Percentiles rank a stretch among this genome's conserved stretches.
phyloP scores from a whole-genome alignment of 2,329 filamentous ascomycete species.

The Coleophoma crateriformis region DNA sequence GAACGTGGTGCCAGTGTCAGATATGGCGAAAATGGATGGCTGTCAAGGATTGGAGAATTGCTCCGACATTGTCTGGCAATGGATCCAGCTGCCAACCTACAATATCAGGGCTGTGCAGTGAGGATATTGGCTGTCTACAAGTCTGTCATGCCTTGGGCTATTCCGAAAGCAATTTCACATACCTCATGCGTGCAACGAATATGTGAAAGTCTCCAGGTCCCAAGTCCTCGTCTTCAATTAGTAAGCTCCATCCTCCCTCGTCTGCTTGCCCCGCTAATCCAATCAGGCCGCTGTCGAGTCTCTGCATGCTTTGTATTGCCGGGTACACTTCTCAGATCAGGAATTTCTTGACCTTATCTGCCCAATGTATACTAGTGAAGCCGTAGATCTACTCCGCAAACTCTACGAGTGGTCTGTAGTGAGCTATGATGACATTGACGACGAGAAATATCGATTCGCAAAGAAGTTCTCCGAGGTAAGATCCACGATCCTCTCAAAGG shows the following conservation, averaged over 20 bases:
- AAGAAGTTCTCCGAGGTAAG: constrained; percentile 91
- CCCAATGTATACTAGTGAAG: constrained; percentile 70
- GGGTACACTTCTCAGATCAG: constrained; percentile 67
- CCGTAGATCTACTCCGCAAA: constrained; percentile 64
- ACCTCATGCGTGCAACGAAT: constrained; percentile 66
- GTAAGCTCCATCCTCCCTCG: constrained; percentile 37
- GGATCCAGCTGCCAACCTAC: constrained; percentile 57
- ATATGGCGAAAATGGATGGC: constrained; percentile 80
- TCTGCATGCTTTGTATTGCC: constrained; percentile 74
- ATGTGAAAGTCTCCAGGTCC: constrained; percentile 64
- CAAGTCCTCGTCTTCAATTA: constrained; percentile 69
- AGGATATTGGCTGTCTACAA: constrained; percentile 74
- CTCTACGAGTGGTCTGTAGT: constrained; percentile 78
- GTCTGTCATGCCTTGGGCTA: constrained; percentile 80
- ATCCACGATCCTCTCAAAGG: neutral
- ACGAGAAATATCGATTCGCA: constrained; percentile 84
- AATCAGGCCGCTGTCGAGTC: constrained; percentile 71
- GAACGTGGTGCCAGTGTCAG: constrained; percentile 60
- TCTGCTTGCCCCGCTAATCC: constrained; percentile 9
- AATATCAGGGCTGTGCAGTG: constrained; percentile 64
- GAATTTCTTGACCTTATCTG: constrained; percentile 75
- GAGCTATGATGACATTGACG: constrained; percentile 77
- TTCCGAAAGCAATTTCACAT: constrained; percentile 72
- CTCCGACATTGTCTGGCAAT: constrained; percentile 67
- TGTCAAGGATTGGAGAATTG: constrained; percentile 69